phyloP scores from a whole-genome alignment of 2,329 filamentous ascomycete species.

The Colletotrichum musae region DNA sequence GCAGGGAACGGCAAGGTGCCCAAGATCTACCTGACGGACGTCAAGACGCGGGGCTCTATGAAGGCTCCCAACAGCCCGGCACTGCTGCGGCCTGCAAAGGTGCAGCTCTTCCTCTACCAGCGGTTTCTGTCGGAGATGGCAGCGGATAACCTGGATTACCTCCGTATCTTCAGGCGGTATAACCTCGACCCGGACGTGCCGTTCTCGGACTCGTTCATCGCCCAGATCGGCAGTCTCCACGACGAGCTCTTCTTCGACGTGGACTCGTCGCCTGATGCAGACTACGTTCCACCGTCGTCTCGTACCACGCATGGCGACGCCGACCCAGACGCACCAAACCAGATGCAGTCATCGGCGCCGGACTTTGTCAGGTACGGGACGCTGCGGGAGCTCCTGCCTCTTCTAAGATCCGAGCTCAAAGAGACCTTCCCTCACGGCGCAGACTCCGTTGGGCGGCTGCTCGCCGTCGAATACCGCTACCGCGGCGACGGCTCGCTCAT shows the following conservation, averaged over 20 bases:
- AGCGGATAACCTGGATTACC: slow-evolving; percentile 77
- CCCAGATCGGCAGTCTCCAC: slow-evolving; percentile 79
- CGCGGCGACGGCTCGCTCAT: slow-evolving; percentile 67
- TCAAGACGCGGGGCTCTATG: slow-evolving; percentile 84
- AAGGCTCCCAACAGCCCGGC: slow-evolving; percentile 75
- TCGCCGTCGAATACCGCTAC: slow-evolving; percentile 69
- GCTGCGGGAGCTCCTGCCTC: slow-evolving; percentile 61
- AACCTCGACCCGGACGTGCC: slow-evolving; percentile 72
- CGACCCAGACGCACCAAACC: slow-evolving; percentile 19
- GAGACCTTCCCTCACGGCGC: slow-evolving; percentile 68
- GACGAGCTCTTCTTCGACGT: slow-evolving; percentile 74
- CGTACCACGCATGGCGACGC: slow-evolving; percentile 48
- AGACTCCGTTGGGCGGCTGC: slow-evolving; percentile 63
- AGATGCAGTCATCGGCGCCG: slow-evolving; percentile 33
- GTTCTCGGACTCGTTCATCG: slow-evolving; percentile 86
- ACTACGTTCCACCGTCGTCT: slow-evolving; percentile 30
- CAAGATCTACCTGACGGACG: slow-evolving; percentile 83
- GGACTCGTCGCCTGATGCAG: not conserved
- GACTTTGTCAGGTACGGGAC: slow-evolving; percentile 63
- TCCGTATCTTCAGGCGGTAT: slow-evolving; percentile 79
- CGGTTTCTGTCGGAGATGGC: slow-evolving; percentile 85
- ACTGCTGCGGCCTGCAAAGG: slow-evolving; percentile 81
- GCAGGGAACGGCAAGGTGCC: slow-evolving; percentile 41
- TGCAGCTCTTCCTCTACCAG: slow-evolving; percentile 93
- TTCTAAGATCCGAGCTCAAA: slow-evolving; percentile 63